Percentiles rank a stretch among this genome's conserved stretches.
These are phyloP conservation scores for Crithidia acanthocephali DNA, from an alignment of 208 protist species.

Conservation along the genomic window DNA sequence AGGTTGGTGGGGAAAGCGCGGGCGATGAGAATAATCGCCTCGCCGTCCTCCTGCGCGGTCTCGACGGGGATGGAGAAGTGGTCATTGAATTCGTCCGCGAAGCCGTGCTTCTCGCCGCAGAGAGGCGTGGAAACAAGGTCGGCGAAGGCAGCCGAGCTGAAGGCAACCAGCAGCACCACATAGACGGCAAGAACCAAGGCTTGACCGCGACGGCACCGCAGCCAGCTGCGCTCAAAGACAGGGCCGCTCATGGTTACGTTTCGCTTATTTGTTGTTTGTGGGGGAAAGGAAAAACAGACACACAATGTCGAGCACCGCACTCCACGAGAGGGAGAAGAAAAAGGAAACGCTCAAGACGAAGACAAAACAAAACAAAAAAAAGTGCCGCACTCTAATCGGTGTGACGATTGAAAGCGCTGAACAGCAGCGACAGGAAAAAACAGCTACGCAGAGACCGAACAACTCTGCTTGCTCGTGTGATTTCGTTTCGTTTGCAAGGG, in stretches of 20 bases:
- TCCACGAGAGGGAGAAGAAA: not conserved
- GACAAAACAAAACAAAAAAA: not conserved
- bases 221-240: not conserved
- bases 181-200: not conserved
- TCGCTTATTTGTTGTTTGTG: too few species aligned
- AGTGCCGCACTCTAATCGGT: too few species aligned
- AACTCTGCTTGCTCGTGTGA: too few species aligned
- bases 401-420: too few species aligned
- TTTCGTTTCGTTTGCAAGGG: too few species aligned
- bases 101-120: slow-evolving; percentile 71
- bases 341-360: not conserved
- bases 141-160: slow-evolving; percentile 1
- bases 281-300: too few species aligned
- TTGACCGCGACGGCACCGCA: not conserved
- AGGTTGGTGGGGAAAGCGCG: slow-evolving; percentile 50
- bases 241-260: too few species aligned
- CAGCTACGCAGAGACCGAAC: too few species aligned
- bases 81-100: slow-evolving; percentile 73
- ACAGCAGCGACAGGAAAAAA: too few species aligned
- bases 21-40: slow-evolving; percentile 67
- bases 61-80: slow-evolving; percentile 55
- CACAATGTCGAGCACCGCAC: too few species aligned
- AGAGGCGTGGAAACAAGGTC: slow-evolving; percentile 27
- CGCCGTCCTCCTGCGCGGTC: slow-evolving; percentile 31
- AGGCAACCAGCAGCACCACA: not conserved